These are phyloP conservation scores for Laburnicola sp. DNA, from an alignment of 2,329 filamentous ascomycete species.

Conservation along the genomic window DNA sequence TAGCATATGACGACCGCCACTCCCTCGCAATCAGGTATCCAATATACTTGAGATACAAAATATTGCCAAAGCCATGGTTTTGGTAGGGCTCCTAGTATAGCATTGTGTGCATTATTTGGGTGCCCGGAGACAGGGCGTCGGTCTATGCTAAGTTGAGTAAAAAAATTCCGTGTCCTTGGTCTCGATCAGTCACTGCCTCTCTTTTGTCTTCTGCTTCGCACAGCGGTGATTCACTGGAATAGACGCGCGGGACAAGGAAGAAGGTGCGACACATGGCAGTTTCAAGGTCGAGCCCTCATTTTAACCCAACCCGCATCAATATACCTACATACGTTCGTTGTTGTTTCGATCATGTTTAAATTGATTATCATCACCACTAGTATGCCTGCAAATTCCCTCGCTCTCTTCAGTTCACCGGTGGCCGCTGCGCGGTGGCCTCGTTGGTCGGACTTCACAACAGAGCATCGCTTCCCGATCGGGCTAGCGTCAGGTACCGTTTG, in stretches of 20 bases:
- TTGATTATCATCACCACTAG: not conserved
- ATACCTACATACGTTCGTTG: not conserved
- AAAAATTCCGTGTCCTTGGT: not conserved
- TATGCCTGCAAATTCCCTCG: not conserved
- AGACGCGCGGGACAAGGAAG: not conserved
- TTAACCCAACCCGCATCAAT: not conserved
- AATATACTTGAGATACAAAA: too few species aligned
- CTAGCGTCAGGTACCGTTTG: constrained; percentile 8
- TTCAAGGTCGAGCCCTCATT: constrained; percentile 3
- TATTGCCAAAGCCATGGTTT: too few species aligned
- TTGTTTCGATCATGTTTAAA: constrained; percentile 2
- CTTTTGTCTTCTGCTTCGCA: not conserved
- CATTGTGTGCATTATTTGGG: too few species aligned
- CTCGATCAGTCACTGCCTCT: not conserved
- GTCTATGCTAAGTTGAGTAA: too few species aligned
- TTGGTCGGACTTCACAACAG: not conserved
- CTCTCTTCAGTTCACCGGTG: not conserved
- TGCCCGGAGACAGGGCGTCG: too few species aligned
- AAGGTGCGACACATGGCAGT: constrained; percentile 7
- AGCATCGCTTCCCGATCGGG: not conserved
- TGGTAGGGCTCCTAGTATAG: too few species aligned
- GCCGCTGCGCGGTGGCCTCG: constrained; percentile 1
- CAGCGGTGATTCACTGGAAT: not conserved
- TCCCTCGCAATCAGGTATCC: too few species aligned
- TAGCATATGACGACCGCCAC: too few species aligned